A percentile compares a stretch with the other conserved stretches of the same genome.
These are phyloP conservation scores for Trypanosoma lewisi DNA, from an alignment of 208 protist genomes.

Conservation along the genomic window DNA sequence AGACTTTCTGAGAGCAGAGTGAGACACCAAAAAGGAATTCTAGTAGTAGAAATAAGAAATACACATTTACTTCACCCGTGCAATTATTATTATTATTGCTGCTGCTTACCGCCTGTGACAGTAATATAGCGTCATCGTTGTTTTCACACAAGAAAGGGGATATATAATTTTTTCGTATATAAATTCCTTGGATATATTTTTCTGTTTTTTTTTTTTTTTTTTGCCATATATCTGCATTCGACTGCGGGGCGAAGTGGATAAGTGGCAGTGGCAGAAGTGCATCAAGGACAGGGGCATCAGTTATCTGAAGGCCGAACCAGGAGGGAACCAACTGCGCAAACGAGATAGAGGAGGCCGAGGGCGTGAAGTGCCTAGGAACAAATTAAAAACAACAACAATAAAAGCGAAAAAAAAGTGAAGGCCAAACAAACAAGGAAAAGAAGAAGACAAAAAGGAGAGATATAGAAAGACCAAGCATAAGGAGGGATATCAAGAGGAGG, in stretches of 20 bases:
- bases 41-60: background rate
- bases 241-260: background rate
- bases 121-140: background rate
- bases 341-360: background rate
- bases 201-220: too few species aligned
- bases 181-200: too few species aligned
- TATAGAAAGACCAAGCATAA: background rate
- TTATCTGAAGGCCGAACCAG: background rate
- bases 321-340: background rate
- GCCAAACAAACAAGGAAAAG: background rate
- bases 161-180: background rate
- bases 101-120: background rate
- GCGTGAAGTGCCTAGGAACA: too few species aligned
- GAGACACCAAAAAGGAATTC: background rate
- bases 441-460: background rate
- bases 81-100: background rate
- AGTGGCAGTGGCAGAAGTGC: background rate
- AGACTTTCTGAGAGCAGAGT: background rate
- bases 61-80: background rate
- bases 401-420: background rate
- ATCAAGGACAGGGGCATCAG: background rate
- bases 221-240: background rate
- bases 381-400: background rate
- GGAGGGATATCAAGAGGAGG: background rate
- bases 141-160: background rate